These are phyloP conservation scores for Suhomyces vadensis DNA, from an alignment of 805 yeast species.

Conservation along the genomic window DNA sequence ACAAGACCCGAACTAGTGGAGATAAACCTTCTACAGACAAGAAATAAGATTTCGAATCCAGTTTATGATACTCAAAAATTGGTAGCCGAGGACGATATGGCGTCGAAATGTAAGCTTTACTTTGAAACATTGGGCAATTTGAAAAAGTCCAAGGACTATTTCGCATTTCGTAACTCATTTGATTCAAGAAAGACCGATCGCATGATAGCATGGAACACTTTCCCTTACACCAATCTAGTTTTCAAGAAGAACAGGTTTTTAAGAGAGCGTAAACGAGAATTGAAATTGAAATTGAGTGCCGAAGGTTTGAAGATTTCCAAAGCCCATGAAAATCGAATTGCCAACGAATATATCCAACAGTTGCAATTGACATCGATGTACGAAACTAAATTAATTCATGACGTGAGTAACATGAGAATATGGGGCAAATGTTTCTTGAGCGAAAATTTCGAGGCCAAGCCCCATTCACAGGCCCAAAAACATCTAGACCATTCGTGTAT, in stretches of 20 bases:
- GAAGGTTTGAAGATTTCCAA: slow-evolving; percentile 15
- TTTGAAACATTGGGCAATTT: not conserved
- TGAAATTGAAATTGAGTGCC: slow-evolving; percentile 15
- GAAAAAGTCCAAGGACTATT: not conserved
- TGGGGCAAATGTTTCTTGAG: slow-evolving; percentile 28
- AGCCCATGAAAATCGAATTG: slow-evolving; percentile 13
- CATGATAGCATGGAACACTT: not conserved
- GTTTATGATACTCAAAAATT: not conserved
- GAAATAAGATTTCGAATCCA: not conserved
- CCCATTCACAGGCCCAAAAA: no score
- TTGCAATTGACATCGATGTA: slow-evolving; percentile 10
- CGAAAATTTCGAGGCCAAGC: not conserved
- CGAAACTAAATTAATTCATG: slow-evolving; percentile 20
- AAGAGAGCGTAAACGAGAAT: slow-evolving; percentile 17
- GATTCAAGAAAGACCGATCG: not conserved
- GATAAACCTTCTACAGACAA: slow-evolving; percentile 1
- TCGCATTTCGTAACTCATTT: not conserved
- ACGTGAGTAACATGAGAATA: slow-evolving; percentile 23
- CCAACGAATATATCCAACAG: slow-evolving; percentile 11
- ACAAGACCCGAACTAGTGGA: not conserved
- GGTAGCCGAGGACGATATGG: not conserved
- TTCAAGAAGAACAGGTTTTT: slow-evolving; percentile 31
- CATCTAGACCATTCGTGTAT: slow-evolving; percentile 10
- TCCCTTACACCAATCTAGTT: slow-evolving; percentile 10
- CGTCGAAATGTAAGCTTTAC: not conserved